phyloP scores from a whole-genome alignment of 1,284 basidiomycete genomes.

The Pulveroboletus ridleyi region DNA sequence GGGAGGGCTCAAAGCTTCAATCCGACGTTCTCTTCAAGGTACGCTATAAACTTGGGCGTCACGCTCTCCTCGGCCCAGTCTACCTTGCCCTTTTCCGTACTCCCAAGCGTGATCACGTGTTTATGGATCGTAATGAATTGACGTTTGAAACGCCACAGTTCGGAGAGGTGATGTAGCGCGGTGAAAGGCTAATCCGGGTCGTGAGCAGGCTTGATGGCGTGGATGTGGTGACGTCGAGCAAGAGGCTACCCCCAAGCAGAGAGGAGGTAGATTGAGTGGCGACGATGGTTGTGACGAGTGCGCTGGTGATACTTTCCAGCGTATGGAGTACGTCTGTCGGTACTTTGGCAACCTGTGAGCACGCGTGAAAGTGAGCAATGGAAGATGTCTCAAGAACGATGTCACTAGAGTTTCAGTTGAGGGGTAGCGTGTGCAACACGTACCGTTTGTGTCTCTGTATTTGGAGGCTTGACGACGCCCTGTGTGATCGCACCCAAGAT shows the following conservation, averaged over 20 bases:
- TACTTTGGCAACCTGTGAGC: slow-evolving; percentile 69
- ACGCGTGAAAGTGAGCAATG: not conserved
- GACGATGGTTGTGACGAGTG: slow-evolving; percentile 74
- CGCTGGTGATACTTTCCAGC: slow-evolving; percentile 75
- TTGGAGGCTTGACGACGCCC: slow-evolving; percentile 86
- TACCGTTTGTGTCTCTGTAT: slow-evolving; percentile 81
- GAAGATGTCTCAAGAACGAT: not conserved
- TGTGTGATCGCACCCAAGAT: slow-evolving; percentile 87
- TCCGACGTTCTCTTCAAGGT: slow-evolving; percentile 75
- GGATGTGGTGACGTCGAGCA: slow-evolving; percentile 46
- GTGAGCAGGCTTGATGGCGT: slow-evolving; percentile 42
- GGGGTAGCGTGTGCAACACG: slow-evolving; percentile 7
- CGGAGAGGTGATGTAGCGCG: slow-evolving; percentile 80
- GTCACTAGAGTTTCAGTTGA: not conserved
- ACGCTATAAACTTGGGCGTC: slow-evolving; percentile 76
- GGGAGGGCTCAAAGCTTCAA: slow-evolving; percentile 36
- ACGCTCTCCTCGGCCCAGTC: slow-evolving; percentile 82
- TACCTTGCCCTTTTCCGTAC: slow-evolving; percentile 55
- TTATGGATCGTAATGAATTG: slow-evolving; percentile 90
- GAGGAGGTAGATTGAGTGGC: slow-evolving; percentile 55
- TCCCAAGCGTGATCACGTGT: slow-evolving; percentile 85
- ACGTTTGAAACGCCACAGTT: slow-evolving; percentile 86
- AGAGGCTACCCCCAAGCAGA: slow-evolving; percentile 57
- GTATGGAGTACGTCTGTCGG: slow-evolving; percentile 84
- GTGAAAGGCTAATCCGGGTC: slow-evolving; percentile 55